Evolutionary conservation across 2,329 filamentous ascomycete genomes (phyloP).

Genomic region (Blumeria hordei): DNA sequence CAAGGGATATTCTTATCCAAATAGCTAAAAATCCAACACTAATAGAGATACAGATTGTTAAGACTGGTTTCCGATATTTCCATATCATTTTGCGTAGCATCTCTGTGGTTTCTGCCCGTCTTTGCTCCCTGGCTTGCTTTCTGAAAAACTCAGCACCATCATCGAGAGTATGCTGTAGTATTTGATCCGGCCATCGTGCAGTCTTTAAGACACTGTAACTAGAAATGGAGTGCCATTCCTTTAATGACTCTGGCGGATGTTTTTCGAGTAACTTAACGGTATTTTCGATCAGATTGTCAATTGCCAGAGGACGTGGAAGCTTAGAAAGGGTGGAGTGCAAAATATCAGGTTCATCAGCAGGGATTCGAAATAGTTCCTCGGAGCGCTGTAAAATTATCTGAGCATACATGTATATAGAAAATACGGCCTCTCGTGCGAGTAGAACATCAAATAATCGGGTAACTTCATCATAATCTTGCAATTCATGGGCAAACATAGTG

Average conservation of each 20-base stretch:
- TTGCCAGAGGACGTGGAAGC: constrained; percentile 54
- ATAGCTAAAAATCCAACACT: constrained; percentile 43
- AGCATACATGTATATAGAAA: constrained; percentile 78
- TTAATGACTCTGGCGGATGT: constrained; percentile 49
- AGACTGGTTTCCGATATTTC: constrained; percentile 40
- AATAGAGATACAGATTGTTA: constrained; percentile 37
- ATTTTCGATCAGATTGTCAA: constrained; percentile 50
- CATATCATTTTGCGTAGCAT: constrained; percentile 27
- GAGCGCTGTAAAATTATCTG: constrained; percentile 64
- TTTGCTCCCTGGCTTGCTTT: constrained; percentile 48
- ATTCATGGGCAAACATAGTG: constrained; percentile 91
- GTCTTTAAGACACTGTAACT: constrained; percentile 66
- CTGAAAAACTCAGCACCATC: constrained; percentile 46
- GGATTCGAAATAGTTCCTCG: constrained; percentile 66
- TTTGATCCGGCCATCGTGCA: constrained; percentile 27
- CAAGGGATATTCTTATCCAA: constrained; percentile 30
- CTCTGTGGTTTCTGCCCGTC: constrained; percentile 33
- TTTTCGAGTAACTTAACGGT: constrained; percentile 37
- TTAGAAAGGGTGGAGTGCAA: constrained; percentile 73
- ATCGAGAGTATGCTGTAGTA: constrained; percentile 30
- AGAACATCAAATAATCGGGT: constrained; percentile 81
- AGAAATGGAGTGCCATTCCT: constrained; percentile 50
- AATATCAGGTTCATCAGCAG: constrained; percentile 69
- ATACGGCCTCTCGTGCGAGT: constrained; percentile 64
- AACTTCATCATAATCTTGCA: constrained; percentile 73